Evolutionary conservation across 1,284 basidiomycete species (phyloP).

Genomic region (Cryptococcus neoformans): DNA sequence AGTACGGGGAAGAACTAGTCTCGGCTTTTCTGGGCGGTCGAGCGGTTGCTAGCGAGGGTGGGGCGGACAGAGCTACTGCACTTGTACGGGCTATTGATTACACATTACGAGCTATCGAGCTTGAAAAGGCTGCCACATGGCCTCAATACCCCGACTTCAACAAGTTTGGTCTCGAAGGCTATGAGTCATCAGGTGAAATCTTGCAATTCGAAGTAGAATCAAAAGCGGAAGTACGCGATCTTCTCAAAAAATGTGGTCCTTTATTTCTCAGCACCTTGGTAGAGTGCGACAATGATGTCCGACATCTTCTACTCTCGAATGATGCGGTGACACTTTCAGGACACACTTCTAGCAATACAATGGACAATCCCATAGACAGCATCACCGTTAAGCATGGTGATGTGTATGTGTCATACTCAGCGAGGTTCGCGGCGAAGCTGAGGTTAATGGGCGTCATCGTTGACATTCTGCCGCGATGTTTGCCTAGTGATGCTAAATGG

Average conservation of each 20-base stretch:
- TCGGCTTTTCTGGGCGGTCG: slow-evolving; percentile 71
- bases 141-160: slow-evolving; percentile 72
- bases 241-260: slow-evolving; percentile 65
- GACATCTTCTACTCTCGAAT: slow-evolving; percentile 76
- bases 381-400: slow-evolving; percentile 60
- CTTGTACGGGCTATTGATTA: slow-evolving; percentile 74
- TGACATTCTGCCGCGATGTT: slow-evolving; percentile 78
- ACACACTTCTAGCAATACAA: slow-evolving; percentile 56
- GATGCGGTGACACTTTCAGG: slow-evolving; percentile 69
- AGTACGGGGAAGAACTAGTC: slow-evolving; percentile 79
- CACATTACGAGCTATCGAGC: slow-evolving; percentile 68
- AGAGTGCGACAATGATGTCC: slow-evolving; percentile 65
- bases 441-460: slow-evolving; percentile 74
- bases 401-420: slow-evolving; percentile 68
- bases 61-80: slow-evolving; percentile 70
- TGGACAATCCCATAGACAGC: slow-evolving; percentile 37
- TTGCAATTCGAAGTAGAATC: slow-evolving; percentile 57
- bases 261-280: slow-evolving; percentile 63
- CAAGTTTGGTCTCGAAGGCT: slow-evolving; percentile 56
- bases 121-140: slow-evolving; percentile 70
- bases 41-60: slow-evolving; percentile 53
- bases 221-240: slow-evolving; percentile 71
- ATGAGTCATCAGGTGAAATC: slow-evolving; percentile 65
- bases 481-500: slow-evolving; percentile 56
- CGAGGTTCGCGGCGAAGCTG: slow-evolving; percentile 62